Base-by-base conservation (phyloP, 768 basidiomycete species). In the Pleurotus cornucopiae region DNA sequence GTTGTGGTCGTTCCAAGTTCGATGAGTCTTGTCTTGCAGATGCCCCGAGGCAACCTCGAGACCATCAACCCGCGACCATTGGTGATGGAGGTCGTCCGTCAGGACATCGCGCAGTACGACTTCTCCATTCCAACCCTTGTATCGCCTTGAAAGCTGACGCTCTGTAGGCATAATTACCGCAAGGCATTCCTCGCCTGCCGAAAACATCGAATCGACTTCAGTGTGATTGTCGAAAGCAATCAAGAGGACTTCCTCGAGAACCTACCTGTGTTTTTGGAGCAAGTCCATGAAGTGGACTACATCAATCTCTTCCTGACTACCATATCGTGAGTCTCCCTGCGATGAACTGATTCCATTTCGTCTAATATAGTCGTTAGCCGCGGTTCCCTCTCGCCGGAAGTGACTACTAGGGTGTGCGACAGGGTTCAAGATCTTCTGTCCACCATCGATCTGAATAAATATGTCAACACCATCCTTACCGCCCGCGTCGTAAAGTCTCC, bases 31-130 rank as follows among this genome's bases (percentile, higher is more conserved):
- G 90, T 98, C 0, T 73, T 99, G 7, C 97, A 99, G 71, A 98
- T 98, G 96, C 97, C 96, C 0, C 75, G 97, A 61, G 97, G 97
- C 1, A 98, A 98, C 70, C 66, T 99, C 58, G 97, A 99, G 73
- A 98, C 94, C 1, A 86, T 99, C 53, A 92, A 89, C 63, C 97
- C 97, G 2, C 77, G 97, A 43, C 90, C 95, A 11, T 70, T 99
- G 62, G 94, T 98, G 14, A 84, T 97, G 76, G 81, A 86, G 55
- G 86, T 92, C 4, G 86, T 98, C 1, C 80, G 82, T 49, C 76
- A 81, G 52, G 89, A 95, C 65, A 73, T 98, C 5, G 78, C 88
- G 38, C 73, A 70, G 94, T 93, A 63, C 63, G 85, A 79, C 37
- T 37, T 20, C 16, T 23, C 37, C 21, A 34, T 21, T 18, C 7